A percentile compares a stretch with the other conserved stretches of the same genome.
These are phyloP conservation scores for Knoxia roxburghii DNA, from an alignment of 257 asterid genomes.

Conservation along the genomic window DNA sequence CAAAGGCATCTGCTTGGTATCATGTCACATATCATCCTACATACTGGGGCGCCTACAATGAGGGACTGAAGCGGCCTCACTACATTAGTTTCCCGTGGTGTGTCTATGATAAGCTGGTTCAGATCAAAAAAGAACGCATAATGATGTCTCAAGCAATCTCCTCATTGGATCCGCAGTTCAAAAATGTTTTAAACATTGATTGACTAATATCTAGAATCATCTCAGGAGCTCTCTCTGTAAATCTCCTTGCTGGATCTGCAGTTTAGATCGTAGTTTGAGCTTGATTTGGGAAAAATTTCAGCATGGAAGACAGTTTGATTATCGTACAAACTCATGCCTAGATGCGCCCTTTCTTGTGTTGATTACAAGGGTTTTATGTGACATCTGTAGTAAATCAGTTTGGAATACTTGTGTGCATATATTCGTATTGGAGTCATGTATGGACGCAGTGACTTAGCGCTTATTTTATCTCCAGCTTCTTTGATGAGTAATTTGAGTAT, in stretches of 20 bases:
- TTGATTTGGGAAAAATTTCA: slow-evolving; percentile 19
- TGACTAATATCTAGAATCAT: too few species aligned
- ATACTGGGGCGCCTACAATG: slow-evolving; percentile 61
- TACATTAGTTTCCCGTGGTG: slow-evolving; percentile 89
- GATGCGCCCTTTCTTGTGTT: neutral
- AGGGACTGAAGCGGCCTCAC: slow-evolving; percentile 54
- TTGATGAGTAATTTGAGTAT: too few species aligned
- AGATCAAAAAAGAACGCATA: slow-evolving; percentile 38
- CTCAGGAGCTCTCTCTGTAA: too few species aligned
- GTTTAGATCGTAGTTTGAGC: too few species aligned
- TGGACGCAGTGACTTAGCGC: neutral
- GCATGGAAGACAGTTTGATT: neutral
- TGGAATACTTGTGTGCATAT: neutral
- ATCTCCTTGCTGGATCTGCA: too few species aligned
- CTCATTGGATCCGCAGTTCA: slow-evolving; percentile 22
- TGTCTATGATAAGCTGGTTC: slow-evolving; percentile 56
- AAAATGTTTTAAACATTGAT: too few species aligned
- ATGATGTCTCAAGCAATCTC: slow-evolving; percentile 20
- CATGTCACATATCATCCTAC: slow-evolving; percentile 64
- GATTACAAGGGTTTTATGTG: neutral
- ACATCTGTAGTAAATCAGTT: neutral
- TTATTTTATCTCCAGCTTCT: too few species aligned
- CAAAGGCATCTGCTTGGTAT: slow-evolving; percentile 92
- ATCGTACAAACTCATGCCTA: neutral
- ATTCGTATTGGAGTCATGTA: neutral